Base-by-base conservation (phyloP, 1,284 basidiomycete species). In the Boletus albobrunnescens region DNA sequence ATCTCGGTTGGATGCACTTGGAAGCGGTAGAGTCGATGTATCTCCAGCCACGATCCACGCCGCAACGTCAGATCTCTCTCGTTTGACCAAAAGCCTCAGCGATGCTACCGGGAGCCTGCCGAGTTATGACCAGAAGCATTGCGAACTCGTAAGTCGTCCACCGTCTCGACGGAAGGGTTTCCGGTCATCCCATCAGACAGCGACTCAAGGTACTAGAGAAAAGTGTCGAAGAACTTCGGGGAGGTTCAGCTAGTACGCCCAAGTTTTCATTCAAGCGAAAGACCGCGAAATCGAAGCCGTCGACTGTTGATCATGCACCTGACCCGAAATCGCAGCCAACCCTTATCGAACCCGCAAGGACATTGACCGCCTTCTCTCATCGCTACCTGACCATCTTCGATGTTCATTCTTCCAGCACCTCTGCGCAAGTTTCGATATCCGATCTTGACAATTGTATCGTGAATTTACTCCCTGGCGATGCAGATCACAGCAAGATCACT, bases 261-360 rank as follows among this genome's bases (percentile, higher is more conserved):
- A 86, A 77, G 51, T 92, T 92, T 59, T 65, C 80, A 0, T 91
- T 91, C 72, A 87, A 81, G 57, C 76, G 81, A 16, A 84, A 76
- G 55, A 52, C 67, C 4, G 44, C 58, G n/a, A 51, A 64, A 24
- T 31, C 61, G 11, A 51, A 56, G 38, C 36, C 60, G 17, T 51
- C 56, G 16, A 20, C 55, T n/a, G 49, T n/a, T n/a, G n/a, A n/a
- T n/a, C n/a, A n/a, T n/a, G n/a, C n/a, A n/a, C n/a, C n/a, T n/a
- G n/a, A 51, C 9, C 51, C 59, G 26, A 16, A 45, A 39, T 20
- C 44, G 39, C 53, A 33, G 36, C 45, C 65, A 7, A 46, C 66
- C 3, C 60, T 68, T 16, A 58, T 59, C 12, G 67, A 69, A 46
- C 54, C 56, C 41, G 30, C 49, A 36, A 53, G 69, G n/a, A 58